Percentiles rank a stretch among this genome's conserved stretches.
Evolutionary conservation across 345 rosid species (phyloP).

Genomic region (Moricandia arvensis): DNA sequence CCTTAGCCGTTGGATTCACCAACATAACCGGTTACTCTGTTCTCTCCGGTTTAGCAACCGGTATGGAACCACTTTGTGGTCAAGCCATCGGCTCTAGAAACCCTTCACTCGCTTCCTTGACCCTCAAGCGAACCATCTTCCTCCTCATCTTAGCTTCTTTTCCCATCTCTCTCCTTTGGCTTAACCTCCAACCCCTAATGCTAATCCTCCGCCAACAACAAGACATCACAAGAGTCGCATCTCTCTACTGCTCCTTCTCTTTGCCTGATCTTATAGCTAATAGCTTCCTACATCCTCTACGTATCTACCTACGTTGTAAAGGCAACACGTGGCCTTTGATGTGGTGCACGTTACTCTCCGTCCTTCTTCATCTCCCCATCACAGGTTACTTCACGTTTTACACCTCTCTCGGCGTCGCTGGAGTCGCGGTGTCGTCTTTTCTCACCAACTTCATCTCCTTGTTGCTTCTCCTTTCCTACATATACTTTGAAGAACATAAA

Average conservation of each 20-base stretch:
- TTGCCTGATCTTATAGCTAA: constrained; percentile 79
- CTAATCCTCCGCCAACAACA: constrained; percentile 59
- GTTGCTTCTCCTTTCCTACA: constrained; percentile 52
- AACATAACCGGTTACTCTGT: constrained; percentile 93
- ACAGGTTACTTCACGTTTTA: constrained; percentile 54
- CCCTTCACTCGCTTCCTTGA: constrained; percentile 43
- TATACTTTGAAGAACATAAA: constrained; percentile 27
- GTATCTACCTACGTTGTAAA: constrained; percentile 77
- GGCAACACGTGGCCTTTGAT: constrained; percentile 84
- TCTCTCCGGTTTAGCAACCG: constrained; percentile 79
- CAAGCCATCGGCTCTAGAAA: constrained; percentile 85
- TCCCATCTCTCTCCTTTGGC: constrained; percentile 68
- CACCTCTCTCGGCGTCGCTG: constrained; percentile 60
- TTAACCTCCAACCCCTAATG: constrained; percentile 68
- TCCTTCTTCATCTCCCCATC: constrained; percentile 59
- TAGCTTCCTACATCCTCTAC: constrained; percentile 74
- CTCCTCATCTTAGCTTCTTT: constrained; percentile 60
- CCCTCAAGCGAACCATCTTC: constrained; percentile 63
- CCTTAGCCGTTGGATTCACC: constrained; percentile 85
- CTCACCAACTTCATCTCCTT: constrained; percentile 63
- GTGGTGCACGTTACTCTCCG: constrained; percentile 71
- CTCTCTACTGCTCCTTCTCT: constrained; percentile 57
- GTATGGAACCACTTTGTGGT: constrained; percentile 89
- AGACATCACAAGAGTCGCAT: constrained; percentile 61
- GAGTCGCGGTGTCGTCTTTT: constrained; percentile 71